Percentiles rank a stretch among this genome's conserved stretches.
These are phyloP conservation scores for Stagonosporopsis cucurbitacearum DNA, from an alignment of 2,329 filamentous ascomycete genomes.

Conservation along the genomic window DNA sequence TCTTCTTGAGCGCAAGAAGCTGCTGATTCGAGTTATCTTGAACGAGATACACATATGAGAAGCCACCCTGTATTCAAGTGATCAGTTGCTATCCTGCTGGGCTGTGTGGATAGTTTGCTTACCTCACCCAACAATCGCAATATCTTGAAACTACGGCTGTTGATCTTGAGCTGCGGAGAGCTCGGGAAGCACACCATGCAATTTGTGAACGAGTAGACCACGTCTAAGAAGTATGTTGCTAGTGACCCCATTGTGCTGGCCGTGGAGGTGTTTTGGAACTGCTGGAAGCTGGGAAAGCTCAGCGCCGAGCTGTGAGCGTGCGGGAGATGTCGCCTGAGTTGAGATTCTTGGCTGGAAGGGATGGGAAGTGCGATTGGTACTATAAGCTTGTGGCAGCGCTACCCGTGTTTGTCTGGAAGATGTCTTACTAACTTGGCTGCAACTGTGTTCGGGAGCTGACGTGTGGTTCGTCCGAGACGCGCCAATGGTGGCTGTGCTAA, in stretches of 20 bases:
- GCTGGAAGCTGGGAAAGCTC: slow-evolving; percentile 26
- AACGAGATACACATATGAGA: slow-evolving; percentile 98
- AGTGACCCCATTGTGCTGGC: slow-evolving; percentile 41
- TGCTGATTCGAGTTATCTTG: slow-evolving; percentile 85
- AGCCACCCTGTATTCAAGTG: slow-evolving; percentile 72
- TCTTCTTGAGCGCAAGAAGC: slow-evolving; percentile 96
- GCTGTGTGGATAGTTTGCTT: slow-evolving; percentile 37
- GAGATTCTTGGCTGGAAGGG: not conserved
- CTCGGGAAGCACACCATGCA: slow-evolving; percentile 97
- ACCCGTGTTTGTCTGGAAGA: slow-evolving; percentile 3
- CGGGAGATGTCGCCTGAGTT: slow-evolving; percentile 6
- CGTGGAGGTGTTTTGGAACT: slow-evolving; percentile 22
- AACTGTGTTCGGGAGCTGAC: slow-evolving; percentile 21
- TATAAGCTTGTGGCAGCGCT: not conserved
- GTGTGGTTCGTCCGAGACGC: slow-evolving; percentile 14
- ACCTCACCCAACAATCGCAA: slow-evolving; percentile 91
- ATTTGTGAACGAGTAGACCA: slow-evolving; percentile 89
- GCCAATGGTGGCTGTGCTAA: slow-evolving; percentile 20
- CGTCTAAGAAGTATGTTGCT: slow-evolving; percentile 75
- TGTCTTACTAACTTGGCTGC: slow-evolving; percentile 15
- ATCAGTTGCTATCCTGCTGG: not conserved
- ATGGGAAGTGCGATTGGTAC: not conserved
- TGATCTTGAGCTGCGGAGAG: slow-evolving; percentile 93
- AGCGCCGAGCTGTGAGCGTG: slow-evolving; percentile 18
- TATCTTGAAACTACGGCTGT: slow-evolving; percentile 94